These are phyloP conservation scores for Dactylellina leptospora DNA, from an alignment of 2,329 filamentous ascomycete species.

Conservation along the genomic window DNA sequence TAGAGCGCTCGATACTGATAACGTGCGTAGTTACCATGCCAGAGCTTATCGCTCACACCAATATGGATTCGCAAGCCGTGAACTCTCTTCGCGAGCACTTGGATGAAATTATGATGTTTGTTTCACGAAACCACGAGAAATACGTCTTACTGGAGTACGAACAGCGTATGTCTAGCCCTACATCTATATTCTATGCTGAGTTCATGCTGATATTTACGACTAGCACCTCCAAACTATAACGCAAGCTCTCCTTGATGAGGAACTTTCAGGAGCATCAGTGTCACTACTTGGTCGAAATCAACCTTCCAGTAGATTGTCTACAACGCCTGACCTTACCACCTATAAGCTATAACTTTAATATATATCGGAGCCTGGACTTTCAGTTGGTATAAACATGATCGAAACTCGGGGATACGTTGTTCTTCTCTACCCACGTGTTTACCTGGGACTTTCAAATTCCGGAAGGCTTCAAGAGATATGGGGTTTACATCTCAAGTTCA, in stretches of 20 bases:
- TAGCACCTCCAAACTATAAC: conserved; percentile 9
- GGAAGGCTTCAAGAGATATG: too few relatives aligned
- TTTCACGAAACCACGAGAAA: conserved; percentile 76
- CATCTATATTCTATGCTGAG: neutral
- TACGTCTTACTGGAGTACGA: conserved; percentile 84
- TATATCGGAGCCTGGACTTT: too few relatives aligned
- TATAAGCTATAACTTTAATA: too few relatives aligned
- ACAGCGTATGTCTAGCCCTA: conserved; percentile 67
- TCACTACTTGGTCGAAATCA: too few relatives aligned
- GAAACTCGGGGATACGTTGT: too few relatives aligned
- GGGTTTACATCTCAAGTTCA: too few relatives aligned
- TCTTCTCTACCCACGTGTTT: too few relatives aligned
- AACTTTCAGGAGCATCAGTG: too few relatives aligned
- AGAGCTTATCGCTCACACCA: conserved; percentile 94
- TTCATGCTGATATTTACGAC: neutral
- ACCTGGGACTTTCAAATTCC: too few relatives aligned
- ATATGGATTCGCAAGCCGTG: conserved; percentile 94
- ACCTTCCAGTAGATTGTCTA: too few relatives aligned
- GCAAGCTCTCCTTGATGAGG: conserved; percentile 1
- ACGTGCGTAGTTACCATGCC: conserved; percentile 77
- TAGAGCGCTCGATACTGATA: conserved; percentile 7
- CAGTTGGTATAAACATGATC: too few relatives aligned
- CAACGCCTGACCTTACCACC: too few relatives aligned
- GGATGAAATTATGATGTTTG: conserved; percentile 83
- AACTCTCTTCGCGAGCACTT: conserved; percentile 89